Percentiles rank a stretch among this genome's conserved stretches.
phyloP scores from a whole-genome alignment of 768 basidiomycete species.

The Ephemerocybe angulata region DNA sequence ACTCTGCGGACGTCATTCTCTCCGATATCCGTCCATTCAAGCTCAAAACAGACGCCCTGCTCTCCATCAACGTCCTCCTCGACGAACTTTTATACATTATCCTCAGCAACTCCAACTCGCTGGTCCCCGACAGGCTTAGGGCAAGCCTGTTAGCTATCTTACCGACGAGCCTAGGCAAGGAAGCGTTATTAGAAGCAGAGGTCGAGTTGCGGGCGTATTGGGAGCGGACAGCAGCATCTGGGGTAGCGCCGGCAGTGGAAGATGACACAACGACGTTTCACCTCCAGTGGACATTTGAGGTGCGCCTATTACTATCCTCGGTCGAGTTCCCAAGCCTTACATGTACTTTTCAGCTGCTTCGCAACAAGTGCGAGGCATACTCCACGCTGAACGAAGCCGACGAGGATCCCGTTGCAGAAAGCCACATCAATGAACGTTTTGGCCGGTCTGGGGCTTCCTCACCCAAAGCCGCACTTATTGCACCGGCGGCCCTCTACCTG shows the following conservation, averaged over 20 bases:
- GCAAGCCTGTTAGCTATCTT: conserved; percentile 66
- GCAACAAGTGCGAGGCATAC: conserved; percentile 85
- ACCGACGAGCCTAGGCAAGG: conserved; percentile 82
- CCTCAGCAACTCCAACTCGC: conserved; percentile 60
- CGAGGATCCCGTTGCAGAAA: conserved; percentile 67
- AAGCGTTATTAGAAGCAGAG: conserved; percentile 90
- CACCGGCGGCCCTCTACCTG: conserved; percentile 84
- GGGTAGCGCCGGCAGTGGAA: conserved; percentile 31
- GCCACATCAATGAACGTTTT: conserved; percentile 62
- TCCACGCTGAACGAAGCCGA: conserved; percentile 79
- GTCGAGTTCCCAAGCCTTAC: conserved; percentile 8
- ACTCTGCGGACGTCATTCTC: conserved; percentile 87
- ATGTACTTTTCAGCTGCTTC: conserved; percentile 53
- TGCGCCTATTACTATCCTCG: conserved; percentile 28
- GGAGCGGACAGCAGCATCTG: conserved; percentile 57
- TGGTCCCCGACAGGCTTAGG: conserved; percentile 72
- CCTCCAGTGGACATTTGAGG: conserved; percentile 75
- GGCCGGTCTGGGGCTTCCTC: conserved; percentile 43
- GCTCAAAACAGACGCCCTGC: conserved; percentile 74
- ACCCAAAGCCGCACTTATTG: conserved; percentile 55
- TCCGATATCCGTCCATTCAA: conserved; percentile 91
- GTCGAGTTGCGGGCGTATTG: conserved; percentile 88
- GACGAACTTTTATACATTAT: conserved; percentile 82
- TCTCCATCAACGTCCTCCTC: conserved; percentile 72
- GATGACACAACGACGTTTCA: conserved; percentile 60